Base-by-base conservation (phyloP, 2,329 filamentous ascomycete genomes). In the Fusarium tricinctum region DNA sequence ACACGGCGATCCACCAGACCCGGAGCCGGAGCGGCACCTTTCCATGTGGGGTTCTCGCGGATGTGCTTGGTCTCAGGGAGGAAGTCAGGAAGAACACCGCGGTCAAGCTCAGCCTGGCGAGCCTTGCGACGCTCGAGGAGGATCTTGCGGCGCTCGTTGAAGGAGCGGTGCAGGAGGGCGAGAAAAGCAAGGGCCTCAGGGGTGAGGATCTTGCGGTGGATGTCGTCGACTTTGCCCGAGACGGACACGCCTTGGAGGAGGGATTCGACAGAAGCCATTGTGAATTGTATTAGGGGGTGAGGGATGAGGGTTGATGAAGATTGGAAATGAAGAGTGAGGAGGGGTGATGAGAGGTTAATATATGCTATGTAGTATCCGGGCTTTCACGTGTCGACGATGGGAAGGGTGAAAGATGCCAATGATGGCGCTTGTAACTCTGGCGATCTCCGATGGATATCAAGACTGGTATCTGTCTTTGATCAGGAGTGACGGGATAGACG, bases 21-120 rank as follows among this genome's bases (percentile, higher is more conserved):
- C 0, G 96, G 95, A 9, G 95, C 96, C 19, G 96, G 96, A 51
- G 91, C 88, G 43, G 96, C 94, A 66, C 93, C 96, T 83, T 89
- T 96, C 96, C 96, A 99, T 74, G 94, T 90, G 79, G 92, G 88
- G 81, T 97, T 92, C 75, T 98, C 94, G 75, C 96, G 93, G 80
- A 99, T 94, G 83, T 96, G 91, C 83, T 89, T 94, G 63, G 96
- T 98, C 87, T 98, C 93, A 62, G 94, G 93, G 54, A 98, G 88
- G 85, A 99, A 98, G 82, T 98, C 94, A 66, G 94, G 94, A 44
- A 97, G 86, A 55, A 89, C 82, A 72, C 96, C 96, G 78, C 91
- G 91, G 84, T 98, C 95, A 68, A 98, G 89, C 87, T 97, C 94
- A 73, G 92, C 91, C 84, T 98, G 96, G 77, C 95, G 92, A 72